These are phyloP conservation scores for Pseudoturritis turrita DNA, from an alignment of 345 rosid species.

Conservation along the genomic window DNA sequence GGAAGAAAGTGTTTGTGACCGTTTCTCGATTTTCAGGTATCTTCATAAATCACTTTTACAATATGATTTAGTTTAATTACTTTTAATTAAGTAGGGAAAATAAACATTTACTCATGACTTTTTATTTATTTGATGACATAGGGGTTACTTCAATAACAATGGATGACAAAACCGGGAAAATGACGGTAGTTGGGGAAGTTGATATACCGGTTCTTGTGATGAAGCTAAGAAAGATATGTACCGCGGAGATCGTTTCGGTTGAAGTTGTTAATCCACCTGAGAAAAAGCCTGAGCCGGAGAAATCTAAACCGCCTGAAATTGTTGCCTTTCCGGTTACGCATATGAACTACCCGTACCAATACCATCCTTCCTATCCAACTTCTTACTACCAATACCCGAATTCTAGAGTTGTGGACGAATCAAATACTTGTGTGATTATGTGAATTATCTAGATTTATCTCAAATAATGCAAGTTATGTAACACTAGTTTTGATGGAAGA, in stretches of 20 bases:
- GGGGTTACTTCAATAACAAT: conserved; percentile 48
- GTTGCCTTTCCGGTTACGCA: conserved; percentile 10
- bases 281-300: conserved; percentile 47
- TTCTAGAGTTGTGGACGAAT: conserved; percentile 2
- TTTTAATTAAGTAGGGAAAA: not conserved
- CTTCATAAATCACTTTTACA: not conserved
- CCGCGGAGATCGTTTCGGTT: conserved; percentile 44
- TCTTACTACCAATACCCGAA: not conserved
- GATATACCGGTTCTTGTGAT: conserved; percentile 40
- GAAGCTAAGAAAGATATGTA: conserved; percentile 54
- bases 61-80: not conserved
- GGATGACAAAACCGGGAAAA: conserved; percentile 58
- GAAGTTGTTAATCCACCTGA: conserved; percentile 62
- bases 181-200: conserved; percentile 52
- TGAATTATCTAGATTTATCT: not conserved
- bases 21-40: conserved; percentile 53
- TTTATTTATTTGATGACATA: not conserved
- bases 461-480: not conserved
- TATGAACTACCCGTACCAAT: not conserved
- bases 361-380: not conserved
- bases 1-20: conserved; percentile 44
- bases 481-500: conserved; percentile 1
- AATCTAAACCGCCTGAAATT: conserved; percentile 4
- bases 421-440: conserved; percentile 26
- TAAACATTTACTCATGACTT: not conserved